Evolutionary conservation across 2,329 filamentous ascomycete genomes (phyloP), one percentile per base, ranked within the genome.

Genomic region (Amesomyces nigricolor): DNA sequence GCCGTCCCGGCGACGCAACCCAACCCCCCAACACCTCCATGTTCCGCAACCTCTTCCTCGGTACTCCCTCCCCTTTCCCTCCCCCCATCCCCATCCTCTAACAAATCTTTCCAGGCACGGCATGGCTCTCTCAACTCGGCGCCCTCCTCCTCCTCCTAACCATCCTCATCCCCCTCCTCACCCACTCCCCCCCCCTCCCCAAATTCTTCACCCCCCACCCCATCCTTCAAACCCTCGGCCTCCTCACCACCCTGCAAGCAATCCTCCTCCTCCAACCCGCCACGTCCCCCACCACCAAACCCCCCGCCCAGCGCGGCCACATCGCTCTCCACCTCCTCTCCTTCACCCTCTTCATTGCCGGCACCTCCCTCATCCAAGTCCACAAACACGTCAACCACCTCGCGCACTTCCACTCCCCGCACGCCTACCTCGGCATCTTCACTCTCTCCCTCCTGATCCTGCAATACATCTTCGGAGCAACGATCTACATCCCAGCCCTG

Each of bases 221-320:
- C 7, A 84, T 96, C 67, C 75, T 85, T 56, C 77, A 81, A 72
- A 78, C 75, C 10, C 62, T 87, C 55, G 91, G 84, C 47, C 71
- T 95, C 56, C 77, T 96, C 59, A 77, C 89, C 56, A 77, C 94
- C 64, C 80, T 88, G 16, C 87, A 96, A 76, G 87, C 86, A 53
- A 83, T 91, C 61, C 83, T 97, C 51, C 75, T 94, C 63, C 80
- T 97, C 37, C 94, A 99, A 70, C 94, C 92, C 1, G 96, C 92
- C 0, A 81, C 88, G 64, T 88, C 88, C 0, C 75, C 85, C 2
- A 71, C 77, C 14, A 88, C 96, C 72, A 96, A 96, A 72, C 70
- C 72, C 38, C 65, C 72, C 38, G 82, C 81, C 37, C 78, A 80
- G 59, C 73, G 73, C 56, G 64, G 81, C 46, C 92, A 99, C 71